Conservation (phyloP, 2,329 filamentous ascomycete species). For the Blastomyces gilchristii region DNA sequence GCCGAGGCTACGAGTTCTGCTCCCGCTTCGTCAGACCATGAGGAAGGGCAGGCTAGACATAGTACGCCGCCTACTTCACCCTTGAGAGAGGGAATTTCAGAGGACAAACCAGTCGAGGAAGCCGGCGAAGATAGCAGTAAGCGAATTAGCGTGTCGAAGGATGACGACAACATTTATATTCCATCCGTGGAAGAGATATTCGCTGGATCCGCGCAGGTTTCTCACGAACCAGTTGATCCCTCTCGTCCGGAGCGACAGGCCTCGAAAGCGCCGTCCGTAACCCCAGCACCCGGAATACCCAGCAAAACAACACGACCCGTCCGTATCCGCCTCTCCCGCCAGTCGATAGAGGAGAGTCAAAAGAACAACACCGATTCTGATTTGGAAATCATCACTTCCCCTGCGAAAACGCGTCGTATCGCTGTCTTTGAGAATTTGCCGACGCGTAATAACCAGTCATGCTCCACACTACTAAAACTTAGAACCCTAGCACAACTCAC, state of each 20-base stretch:
- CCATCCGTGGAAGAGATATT: constrained; percentile 7
- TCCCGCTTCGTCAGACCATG: constrained; percentile 33
- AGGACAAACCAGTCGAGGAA: constrained; percentile 8
- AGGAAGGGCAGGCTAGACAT: constrained; percentile 32
- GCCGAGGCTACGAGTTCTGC: constrained; percentile 23
- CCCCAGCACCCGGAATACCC: neutral
- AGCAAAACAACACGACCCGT: constrained; percentile 20
- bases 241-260: neutral
- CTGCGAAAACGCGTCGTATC: constrained; percentile 33
- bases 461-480: constrained; percentile 55
- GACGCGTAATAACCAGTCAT: constrained; percentile 45
- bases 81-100: constrained; percentile 25
- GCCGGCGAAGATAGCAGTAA: neutral
- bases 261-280: constrained; percentile 5
- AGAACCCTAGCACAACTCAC: constrained; percentile 62
- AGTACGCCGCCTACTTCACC: constrained; percentile 65
- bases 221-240: neutral
- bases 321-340: constrained; percentile 33
- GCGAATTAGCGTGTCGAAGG: neutral
- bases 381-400: constrained; percentile 52
- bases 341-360: constrained; percentile 27
- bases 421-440: constrained; percentile 63
- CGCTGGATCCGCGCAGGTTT: neutral
- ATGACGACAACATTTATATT: constrained; percentile 1
- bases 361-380: constrained; percentile 41